Evolutionary conservation across 2,329 filamentous ascomycete species (phyloP), one percentile per base, ranked within the genome.

Genomic region (Chrysosporium queenslandicum): DNA sequence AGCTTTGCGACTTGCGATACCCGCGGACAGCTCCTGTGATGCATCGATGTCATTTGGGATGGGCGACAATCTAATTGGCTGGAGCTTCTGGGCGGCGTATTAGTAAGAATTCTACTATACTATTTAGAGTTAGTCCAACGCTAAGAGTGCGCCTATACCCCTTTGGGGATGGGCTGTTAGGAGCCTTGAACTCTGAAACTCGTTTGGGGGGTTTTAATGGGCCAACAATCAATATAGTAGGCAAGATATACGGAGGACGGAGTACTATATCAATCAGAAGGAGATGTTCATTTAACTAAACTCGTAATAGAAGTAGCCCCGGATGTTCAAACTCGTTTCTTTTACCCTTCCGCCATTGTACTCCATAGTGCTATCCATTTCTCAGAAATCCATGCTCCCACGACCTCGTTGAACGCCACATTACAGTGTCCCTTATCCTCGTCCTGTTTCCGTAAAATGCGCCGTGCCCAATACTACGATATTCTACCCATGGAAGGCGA

Each of bases 11-110:
- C n/a, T n/a, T n/a, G n/a, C n/a, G n/a, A n/a, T 20, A 16, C 23
- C 32, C 3, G 4, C n/a, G 6, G n/a, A 16, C 11, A 27, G 40
- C 40, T 43, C 40, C 37, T 16, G 40, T 47, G 45, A 32, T 49
- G 27, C 46, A 18, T 30, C 36, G 46, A 49, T 49, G 46, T 41
- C 46, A 49, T 49, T 34, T 49, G 27, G 23, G 3, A 11, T 9
- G 23, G 18, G 16, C 14, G 8, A 12, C 11, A n/a, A 4, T 32
- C 36, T 49, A 23, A 49, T 49, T 49, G 34, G 46, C 46, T 21
- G 4, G 20, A 45, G 41, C 41, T 32, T 21, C 43, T 29, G 27
- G 2, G 9, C 14, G 21, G n/a, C 4, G n/a, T 6, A 18, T 46
- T 20, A 46, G 43, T 46, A 21, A 46, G 43, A n/a, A n/a, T n/a